phyloP scores from a whole-genome alignment of 352 stramenopile genomes.

The Phytophthora sojae region DNA sequence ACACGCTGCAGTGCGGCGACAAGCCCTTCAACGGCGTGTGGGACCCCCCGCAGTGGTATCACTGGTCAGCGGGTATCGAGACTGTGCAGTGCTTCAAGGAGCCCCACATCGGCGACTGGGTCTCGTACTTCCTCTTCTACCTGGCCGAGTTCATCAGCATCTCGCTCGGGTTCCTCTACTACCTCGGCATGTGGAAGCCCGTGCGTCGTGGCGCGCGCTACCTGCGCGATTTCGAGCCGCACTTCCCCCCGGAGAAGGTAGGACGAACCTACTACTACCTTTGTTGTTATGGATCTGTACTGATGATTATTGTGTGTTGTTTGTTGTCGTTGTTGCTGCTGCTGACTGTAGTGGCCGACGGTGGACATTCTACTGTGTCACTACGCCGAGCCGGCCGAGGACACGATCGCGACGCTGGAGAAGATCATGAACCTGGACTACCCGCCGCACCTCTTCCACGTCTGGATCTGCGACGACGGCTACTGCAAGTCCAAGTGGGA shows the following conservation, averaged over 20 bases:
- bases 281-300: neutral
- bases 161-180: constrained; percentile 72
- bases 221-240: constrained; percentile 71
- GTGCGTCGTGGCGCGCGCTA: constrained; percentile 76
- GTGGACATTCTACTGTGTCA: constrained; percentile 83
- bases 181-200: constrained; percentile 83
- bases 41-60: constrained; percentile 76
- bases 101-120: constrained; percentile 64
- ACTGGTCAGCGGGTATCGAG: constrained; percentile 63
- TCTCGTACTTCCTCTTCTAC: constrained; percentile 81
- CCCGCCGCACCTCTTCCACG: constrained; percentile 70
- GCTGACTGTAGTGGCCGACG: constrained; percentile 58
- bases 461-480: constrained; percentile 82
- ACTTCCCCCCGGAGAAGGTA: constrained; percentile 71
- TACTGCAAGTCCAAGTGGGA: constrained; percentile 81
- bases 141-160: constrained; percentile 80
- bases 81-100: constrained; percentile 72
- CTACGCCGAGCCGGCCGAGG: constrained; percentile 78
- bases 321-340: neutral
- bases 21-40: constrained; percentile 81
- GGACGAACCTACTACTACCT: constrained; percentile 1
- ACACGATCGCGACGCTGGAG: constrained; percentile 78
- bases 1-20: constrained; percentile 53
- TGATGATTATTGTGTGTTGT: constrained; percentile 6
- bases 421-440: constrained; percentile 84